Evolutionary conservation across 306 rosid genomes (phyloP).

Genomic region (Medicago ruthenica): DNA sequence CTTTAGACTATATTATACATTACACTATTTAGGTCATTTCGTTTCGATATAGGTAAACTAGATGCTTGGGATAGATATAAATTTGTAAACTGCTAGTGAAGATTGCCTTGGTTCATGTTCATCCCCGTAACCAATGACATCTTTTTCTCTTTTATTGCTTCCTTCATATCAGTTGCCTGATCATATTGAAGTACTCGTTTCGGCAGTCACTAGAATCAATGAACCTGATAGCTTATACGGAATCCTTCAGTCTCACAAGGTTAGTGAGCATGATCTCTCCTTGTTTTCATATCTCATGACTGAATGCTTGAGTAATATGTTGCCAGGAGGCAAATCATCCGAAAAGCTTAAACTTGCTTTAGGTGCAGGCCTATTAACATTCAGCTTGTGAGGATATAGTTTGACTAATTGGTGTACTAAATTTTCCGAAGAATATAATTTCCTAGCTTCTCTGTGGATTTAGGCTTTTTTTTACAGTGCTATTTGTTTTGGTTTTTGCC

Average conservation of each 20-base stretch:
- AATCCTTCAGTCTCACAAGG: slow-evolving; percentile 92
- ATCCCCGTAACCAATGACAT: slow-evolving; percentile 6
- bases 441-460: slow-evolving; percentile 28
- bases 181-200: slow-evolving; percentile 85
- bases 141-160: slow-evolving; percentile 32
- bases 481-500: slow-evolving; percentile 2
- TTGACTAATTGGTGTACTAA: not conserved
- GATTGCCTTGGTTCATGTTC: slow-evolving; percentile 17
- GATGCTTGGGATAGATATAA: slow-evolving; percentile 21
- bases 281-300: slow-evolving; percentile 20
- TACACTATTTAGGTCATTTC: slow-evolving; percentile 19
- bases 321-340: not conserved
- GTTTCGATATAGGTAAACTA: not conserved
- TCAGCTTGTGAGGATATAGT: not conserved
- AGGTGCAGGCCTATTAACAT: slow-evolving; percentile 15
- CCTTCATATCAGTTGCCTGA: slow-evolving; percentile 66
- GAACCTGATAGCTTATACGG: slow-evolving; percentile 97
- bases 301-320: slow-evolving; percentile 9
- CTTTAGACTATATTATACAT: slow-evolving; percentile 14
- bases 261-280: slow-evolving; percentile 45
- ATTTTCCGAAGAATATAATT: not conserved
- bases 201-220: slow-evolving; percentile 83
- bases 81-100: slow-evolving; percentile 1
- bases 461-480: slow-evolving; percentile 24
- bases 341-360: slow-evolving; percentile 24